A percentile compares a stretch with the other conserved stretches of the same genome.
phyloP scores from a whole-genome alignment of 306 rosid genomes.

The Vicia sativa region DNA sequence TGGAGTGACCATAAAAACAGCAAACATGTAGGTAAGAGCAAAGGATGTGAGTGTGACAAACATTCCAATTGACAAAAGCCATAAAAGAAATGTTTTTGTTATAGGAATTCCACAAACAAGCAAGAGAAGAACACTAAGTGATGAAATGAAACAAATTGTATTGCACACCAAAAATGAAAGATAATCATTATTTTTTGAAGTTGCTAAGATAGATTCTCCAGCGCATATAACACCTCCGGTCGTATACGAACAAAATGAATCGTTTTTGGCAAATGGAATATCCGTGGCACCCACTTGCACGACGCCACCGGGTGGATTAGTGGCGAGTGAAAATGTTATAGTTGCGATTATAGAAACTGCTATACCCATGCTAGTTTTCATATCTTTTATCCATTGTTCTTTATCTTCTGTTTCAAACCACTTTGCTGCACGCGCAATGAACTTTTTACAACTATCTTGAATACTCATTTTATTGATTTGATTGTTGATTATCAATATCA shows the following conservation, averaged over 20 bases:
- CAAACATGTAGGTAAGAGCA: background rate
- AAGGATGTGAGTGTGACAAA: background rate
- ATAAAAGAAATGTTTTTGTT: background rate
- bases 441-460: background rate
- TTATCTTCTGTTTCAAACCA: background rate
- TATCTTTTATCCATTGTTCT: background rate
- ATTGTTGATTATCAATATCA: background rate
- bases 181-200: accelerated
- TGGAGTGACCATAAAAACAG: background rate
- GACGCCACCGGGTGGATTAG: constrained; percentile 21
- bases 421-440: background rate
- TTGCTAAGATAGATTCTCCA: constrained; percentile 1
- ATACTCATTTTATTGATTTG: background rate
- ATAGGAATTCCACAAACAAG: constrained; percentile 33
- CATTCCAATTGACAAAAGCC: constrained; percentile 6
- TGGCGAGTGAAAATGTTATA: constrained; percentile 6
- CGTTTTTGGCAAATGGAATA: background rate
- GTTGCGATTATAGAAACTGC: constrained; percentile 27
- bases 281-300: accelerated
- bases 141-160: constrained; percentile 13
- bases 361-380: constrained; percentile 12
- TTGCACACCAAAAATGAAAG: background rate
- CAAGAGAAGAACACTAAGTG: background rate
- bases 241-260: too few relatives aligned
- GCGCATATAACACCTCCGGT: background rate